Base-by-base conservation (phyloP, 257 asterid genomes). In the Leptodermis oblonga region DNA sequence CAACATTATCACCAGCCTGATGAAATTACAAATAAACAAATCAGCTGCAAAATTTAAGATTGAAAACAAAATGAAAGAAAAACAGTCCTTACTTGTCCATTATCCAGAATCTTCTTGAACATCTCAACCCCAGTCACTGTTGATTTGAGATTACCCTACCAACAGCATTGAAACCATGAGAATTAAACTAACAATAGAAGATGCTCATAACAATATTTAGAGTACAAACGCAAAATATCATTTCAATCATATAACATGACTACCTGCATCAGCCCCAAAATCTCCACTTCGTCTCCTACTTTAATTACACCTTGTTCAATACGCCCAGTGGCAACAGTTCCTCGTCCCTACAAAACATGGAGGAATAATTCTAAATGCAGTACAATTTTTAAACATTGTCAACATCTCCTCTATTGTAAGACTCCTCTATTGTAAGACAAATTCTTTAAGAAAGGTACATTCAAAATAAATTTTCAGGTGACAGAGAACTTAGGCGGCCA, bases 251-350 rank as follows among this genome's bases (percentile, higher is more conserved):
- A 51, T 18, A 51, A 4, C 26, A 51, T 51, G 54, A 48, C 23
- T 76, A 72, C 99, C 87, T 80, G 94, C 73, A 90, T 78, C 68
- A 94, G 76, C 76, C 99, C 99, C 81, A 85, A 74, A 71, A 94
- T 89, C 82, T 94, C 98, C 31, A 94, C 96, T 75, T 94, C 99
- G 39, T 94, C 99, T 9, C 99, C 99, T 23, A 86, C 85, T 77
- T 94, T 94, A 67, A 94, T 80, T 25, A 82, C 58, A 63, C 99
- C 99, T 80, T 94, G 99, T 74, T 94, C 99, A 62, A 94, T 82
- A 70, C 99, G 97, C 73, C 99, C 99, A 33, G 99, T 94, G 58
- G 99, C 99, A 82, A 94, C 99, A 60, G 99, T 94, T 78, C 99
- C 99, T 80, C 99, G 97, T 28, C 99, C 99, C 99, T 94, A 70